phyloP scores from a whole-genome alignment of 805 yeast genomes.

The Saturnispora diversa region DNA sequence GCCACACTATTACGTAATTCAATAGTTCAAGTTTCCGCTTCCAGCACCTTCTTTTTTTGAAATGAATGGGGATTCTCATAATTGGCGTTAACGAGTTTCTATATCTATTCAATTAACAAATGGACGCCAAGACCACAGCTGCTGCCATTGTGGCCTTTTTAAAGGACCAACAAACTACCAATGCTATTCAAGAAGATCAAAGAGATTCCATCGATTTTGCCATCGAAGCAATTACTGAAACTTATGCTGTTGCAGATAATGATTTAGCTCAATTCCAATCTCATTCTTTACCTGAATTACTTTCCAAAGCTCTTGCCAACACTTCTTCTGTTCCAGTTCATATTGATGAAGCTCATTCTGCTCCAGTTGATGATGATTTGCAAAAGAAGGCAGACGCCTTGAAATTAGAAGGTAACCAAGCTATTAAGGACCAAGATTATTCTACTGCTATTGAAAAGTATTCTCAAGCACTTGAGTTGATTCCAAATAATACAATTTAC shows the following conservation, averaged over 20 bases:
- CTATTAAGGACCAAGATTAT: constrained; percentile 72
- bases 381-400: constrained; percentile 72
- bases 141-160: constrained; percentile 69
- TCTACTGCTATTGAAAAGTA: constrained; percentile 66
- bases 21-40: too few relatives aligned
- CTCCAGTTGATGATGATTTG: constrained; percentile 29
- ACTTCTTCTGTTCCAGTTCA: constrained; percentile 32
- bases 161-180: constrained; percentile 27
- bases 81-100: background rate
- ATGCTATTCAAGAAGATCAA: constrained; percentile 67
- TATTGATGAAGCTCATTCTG: constrained; percentile 34
- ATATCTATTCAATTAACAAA: background rate
- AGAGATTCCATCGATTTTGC: constrained; percentile 90
- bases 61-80: too few relatives aligned
- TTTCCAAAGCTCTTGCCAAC: constrained; percentile 22
- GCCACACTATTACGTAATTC: background rate
- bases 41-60: too few relatives aligned
- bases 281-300: constrained; percentile 30
- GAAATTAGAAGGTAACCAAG: constrained; percentile 83
- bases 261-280: constrained; percentile 30
- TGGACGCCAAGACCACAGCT: constrained; percentile 52
- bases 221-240: constrained; percentile 83
- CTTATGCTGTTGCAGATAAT: constrained; percentile 58
- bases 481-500: constrained; percentile 72
- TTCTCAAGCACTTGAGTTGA: constrained; percentile 66